A percentile compares a stretch with the other conserved stretches of the same genome.
phyloP scores from a whole-genome alignment of 148 eudicot species.

The Hydrangea macrophylla region DNA sequence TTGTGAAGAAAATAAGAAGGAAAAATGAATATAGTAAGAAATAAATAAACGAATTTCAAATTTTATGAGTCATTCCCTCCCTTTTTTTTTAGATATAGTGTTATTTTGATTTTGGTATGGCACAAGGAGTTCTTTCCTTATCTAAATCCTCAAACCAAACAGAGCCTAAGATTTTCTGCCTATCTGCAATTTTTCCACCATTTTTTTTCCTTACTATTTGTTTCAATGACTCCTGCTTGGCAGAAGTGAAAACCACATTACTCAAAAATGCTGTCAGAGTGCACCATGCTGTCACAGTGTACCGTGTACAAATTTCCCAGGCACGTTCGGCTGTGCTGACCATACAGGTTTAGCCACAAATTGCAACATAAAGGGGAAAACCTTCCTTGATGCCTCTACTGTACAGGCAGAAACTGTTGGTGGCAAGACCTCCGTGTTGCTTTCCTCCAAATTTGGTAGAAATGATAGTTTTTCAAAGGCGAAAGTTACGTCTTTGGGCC shows the following conservation, averaged over 20 bases:
- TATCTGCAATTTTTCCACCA: neutral
- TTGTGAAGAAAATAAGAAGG: too few species aligned
- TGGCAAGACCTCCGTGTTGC: constrained; percentile 21
- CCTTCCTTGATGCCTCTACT: constrained; percentile 16
- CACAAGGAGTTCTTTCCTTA: too few species aligned
- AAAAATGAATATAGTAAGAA: too few species aligned
- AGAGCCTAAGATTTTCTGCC: neutral
- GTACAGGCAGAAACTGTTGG: constrained; percentile 22
- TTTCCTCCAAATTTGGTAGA: constrained; percentile 19
- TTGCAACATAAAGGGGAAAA: constrained; percentile 17
- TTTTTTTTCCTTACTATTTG: neutral
- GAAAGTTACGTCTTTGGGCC: constrained; percentile 15
- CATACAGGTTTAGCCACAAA: constrained; percentile 18
- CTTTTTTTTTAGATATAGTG: too few species aligned
- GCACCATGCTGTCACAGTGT: constrained; percentile 28
- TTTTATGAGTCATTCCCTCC: too few species aligned
- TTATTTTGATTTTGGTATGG: too few species aligned
- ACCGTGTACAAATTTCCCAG: constrained; percentile 27
- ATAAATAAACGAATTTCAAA: too few species aligned
- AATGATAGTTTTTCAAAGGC: constrained; percentile 20
- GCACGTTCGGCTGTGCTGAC: constrained; percentile 21
- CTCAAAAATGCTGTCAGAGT: constrained; percentile 15
- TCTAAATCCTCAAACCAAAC: too few species aligned
- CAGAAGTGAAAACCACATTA: constrained; percentile 29
- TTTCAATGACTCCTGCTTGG: constrained; percentile 21